A percentile compares a stretch with the other conserved stretches of the same genome.
Conservation (phyloP, 176 grass and related monocot genomes). For the Hsuehochloa calcarea region DNA sequence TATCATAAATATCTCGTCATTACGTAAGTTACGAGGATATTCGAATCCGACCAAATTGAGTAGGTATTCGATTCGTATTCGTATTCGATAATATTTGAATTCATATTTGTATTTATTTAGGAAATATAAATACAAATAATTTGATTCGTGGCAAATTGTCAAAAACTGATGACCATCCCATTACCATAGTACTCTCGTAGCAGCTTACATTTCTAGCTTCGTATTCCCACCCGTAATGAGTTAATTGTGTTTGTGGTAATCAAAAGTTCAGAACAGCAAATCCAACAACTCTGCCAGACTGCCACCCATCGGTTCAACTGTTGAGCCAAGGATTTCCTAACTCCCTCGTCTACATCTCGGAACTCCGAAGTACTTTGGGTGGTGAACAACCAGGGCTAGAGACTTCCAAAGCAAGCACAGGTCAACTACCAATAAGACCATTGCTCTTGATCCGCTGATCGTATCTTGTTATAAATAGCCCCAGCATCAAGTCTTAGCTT, state of each 20-base stretch:
- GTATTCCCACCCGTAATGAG: not conserved
- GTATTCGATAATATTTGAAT: too few relatives aligned
- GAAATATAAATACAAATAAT: too few relatives aligned
- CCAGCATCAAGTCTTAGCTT: not conserved
- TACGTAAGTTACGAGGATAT: too few relatives aligned
- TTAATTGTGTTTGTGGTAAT: not conserved
- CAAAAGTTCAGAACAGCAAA: slow-evolving; percentile 33
- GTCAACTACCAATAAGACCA: slow-evolving; percentile 34
- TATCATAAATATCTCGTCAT: too few relatives aligned
- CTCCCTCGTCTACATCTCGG: not conserved
- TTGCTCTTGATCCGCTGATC: not conserved
- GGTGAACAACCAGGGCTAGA: slow-evolving; percentile 41
- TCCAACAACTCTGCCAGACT: slow-evolving; percentile 12
- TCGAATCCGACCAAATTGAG: too few relatives aligned
- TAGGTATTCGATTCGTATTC: too few relatives aligned
- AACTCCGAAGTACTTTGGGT: not conserved
- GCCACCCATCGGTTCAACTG: slow-evolving; percentile 14
- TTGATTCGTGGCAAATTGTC: too few relatives aligned
- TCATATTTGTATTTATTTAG: too few relatives aligned
- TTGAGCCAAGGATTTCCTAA: slow-evolving; percentile 29
- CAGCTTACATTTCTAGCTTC: not conserved
- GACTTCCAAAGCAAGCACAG: slow-evolving; percentile 18
- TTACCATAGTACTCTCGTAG: not conserved
- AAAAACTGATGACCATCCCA: not conserved
- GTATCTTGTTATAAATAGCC: slow-evolving; percentile 42